These are phyloP conservation scores for Cladosporium velox DNA, from an alignment of 2,329 filamentous ascomycete genomes.

Conservation along the genomic window DNA sequence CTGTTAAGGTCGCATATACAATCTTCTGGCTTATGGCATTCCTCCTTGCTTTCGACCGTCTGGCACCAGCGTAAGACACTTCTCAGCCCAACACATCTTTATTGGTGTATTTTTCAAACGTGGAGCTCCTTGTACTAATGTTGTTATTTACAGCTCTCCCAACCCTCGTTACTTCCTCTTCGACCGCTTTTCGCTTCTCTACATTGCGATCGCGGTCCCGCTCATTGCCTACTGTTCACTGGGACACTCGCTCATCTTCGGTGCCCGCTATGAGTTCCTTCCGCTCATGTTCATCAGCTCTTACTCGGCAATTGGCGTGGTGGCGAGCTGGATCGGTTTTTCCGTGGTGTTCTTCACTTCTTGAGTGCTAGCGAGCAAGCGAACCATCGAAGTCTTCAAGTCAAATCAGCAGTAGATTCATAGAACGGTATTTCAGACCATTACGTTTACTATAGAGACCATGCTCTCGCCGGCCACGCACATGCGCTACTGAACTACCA, in stretches of 20 bases:
- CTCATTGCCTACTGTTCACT: conserved; percentile 86
- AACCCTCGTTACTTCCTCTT: conserved; percentile 83
- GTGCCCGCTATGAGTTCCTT: conserved; percentile 80
- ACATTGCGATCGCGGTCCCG: conserved; percentile 86
- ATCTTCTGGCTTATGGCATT: conserved; percentile 88
- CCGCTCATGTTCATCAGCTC: conserved; percentile 97
- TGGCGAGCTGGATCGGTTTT: conserved; percentile 94
- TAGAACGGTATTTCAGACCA: neutral
- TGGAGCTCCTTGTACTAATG: neutral
- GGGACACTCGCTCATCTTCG: conserved; percentile 80
- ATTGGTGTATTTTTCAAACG: neutral
- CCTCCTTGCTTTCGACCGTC: conserved; percentile 79
- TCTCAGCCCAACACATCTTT: neutral
- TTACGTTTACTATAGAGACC: neutral
- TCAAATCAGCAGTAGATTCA: neutral
- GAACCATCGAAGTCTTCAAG: neutral
- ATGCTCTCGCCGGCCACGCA: neutral
- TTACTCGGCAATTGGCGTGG: conserved; percentile 90
- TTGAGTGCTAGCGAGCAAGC: conserved; percentile 16
- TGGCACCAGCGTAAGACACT: conserved; percentile 70
- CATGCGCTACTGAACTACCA: too few species aligned
- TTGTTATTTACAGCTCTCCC: conserved; percentile 54
- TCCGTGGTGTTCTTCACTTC: conserved; percentile 80
- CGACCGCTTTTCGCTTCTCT: conserved; percentile 85
- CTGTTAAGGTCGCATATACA: conserved; percentile 90